These are phyloP conservation scores for Apiotrichum veenhuisii DNA, from an alignment of 1,284 basidiomycete genomes.

Conservation along the genomic window DNA sequence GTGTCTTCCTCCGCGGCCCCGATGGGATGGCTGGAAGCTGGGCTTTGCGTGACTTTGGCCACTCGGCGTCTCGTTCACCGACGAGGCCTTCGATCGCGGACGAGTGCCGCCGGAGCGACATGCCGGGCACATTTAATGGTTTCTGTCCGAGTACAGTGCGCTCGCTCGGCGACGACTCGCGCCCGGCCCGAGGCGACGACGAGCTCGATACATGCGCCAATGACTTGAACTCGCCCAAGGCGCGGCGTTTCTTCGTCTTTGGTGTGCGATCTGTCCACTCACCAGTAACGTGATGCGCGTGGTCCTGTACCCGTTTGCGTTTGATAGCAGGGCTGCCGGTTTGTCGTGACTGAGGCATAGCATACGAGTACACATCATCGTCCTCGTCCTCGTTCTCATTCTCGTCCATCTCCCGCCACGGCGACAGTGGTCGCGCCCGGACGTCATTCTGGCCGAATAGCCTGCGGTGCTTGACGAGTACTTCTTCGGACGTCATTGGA, in stretches of 20 bases:
- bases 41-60: background rate
- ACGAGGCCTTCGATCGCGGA: conserved; percentile 12
- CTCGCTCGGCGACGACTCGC: conserved; percentile 12
- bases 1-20: background rate
- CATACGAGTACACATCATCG: background rate
- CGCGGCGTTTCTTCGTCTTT: background rate
- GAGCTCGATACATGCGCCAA: conserved; percentile 14
- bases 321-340: no score
- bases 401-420: conserved; percentile 20
- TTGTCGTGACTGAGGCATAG: background rate
- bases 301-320: no score
- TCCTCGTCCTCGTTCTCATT: background rate
- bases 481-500: conserved; percentile 25
- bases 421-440: conserved; percentile 9
- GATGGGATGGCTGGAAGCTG: background rate
- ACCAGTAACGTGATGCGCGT: background rate
- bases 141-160: background rate
- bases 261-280: background rate
- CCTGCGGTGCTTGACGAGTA: conserved; percentile 24
- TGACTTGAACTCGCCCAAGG: conserved; percentile 17
- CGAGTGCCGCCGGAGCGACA: conserved; percentile 9
- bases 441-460: conserved; percentile 26
- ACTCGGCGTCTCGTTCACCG: conserved; percentile 2
- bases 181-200: background rate
- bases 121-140: background rate